phyloP scores from a whole-genome alignment of 768 basidiomycete species.

The Suillus luteus region DNA sequence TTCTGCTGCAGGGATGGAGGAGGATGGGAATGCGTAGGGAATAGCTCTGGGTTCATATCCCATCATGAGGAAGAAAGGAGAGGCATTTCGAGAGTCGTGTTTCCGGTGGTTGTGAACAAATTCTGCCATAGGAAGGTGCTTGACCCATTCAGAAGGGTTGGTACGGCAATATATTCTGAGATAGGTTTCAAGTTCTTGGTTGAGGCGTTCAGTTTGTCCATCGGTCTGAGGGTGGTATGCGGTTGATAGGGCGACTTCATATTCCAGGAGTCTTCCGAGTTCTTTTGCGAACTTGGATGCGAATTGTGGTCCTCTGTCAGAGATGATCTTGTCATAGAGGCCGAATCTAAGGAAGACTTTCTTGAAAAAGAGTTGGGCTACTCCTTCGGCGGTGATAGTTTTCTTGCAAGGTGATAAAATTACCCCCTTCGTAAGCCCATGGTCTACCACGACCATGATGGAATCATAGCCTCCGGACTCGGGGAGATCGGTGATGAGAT shows the following conservation, averaged over 20 bases:
- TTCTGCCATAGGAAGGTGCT: slow-evolving; percentile 22
- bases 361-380: slow-evolving; percentile 16
- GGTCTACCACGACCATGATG: slow-evolving; percentile 25
- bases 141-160: slow-evolving; percentile 8
- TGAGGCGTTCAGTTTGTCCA: slow-evolving; percentile 35
- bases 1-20: too few relatives aligned
- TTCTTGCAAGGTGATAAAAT: slow-evolving; percentile 27
- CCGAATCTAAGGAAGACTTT: not conserved
- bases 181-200: slow-evolving; percentile 1
- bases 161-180: not conserved
- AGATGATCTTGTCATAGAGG: slow-evolving; percentile 2
- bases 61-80: too few relatives aligned
- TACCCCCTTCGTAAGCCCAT: slow-evolving; percentile 30
- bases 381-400: slow-evolving; percentile 16
- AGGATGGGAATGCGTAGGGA: too few relatives aligned
- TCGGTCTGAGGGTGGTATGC: too few relatives aligned
- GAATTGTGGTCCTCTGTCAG: slow-evolving; percentile 23
- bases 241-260: not conserved
- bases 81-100: too few relatives aligned
- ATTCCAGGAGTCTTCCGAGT: slow-evolving; percentile 21
- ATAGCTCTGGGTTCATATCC: too few relatives aligned
- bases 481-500: not conserved
- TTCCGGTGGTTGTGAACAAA: too few relatives aligned
- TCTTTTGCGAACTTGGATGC: slow-evolving; percentile 20
- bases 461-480: slow-evolving; percentile 14